Percentiles rank a stretch among this genome's conserved stretches.
Evolutionary conservation across 768 basidiomycete genomes (phyloP).

Genomic region (Termitomyces sp.): DNA sequence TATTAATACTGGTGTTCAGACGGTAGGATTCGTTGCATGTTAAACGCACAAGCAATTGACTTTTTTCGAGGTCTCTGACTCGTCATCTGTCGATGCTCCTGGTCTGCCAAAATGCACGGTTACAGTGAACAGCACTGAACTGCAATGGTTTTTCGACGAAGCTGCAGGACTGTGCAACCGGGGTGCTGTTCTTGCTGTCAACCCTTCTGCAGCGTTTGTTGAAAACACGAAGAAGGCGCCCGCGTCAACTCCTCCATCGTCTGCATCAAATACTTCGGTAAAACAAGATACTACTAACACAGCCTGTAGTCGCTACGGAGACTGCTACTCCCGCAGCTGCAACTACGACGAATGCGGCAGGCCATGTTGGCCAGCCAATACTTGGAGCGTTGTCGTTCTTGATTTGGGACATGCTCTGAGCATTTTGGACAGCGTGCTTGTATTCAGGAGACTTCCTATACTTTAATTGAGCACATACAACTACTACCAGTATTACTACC

Average conservation of each 20-base stretch:
- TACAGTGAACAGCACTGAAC: constrained; percentile 27
- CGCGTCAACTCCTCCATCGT: constrained; percentile 7
- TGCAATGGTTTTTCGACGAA: constrained; percentile 35
- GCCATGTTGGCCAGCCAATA: background rate
- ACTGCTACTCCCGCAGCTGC: constrained; percentile 1
- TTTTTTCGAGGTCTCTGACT: constrained; percentile 21
- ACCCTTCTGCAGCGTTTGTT: constrained; percentile 29
- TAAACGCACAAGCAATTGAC: background rate
- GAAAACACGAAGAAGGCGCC: constrained; percentile 27
- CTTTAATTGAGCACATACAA: background rate
- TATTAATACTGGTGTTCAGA: constrained; percentile 28
- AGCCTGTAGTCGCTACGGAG: constrained; percentile 1
- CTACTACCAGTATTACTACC: background rate
- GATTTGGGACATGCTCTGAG: background rate
- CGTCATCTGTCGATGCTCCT: constrained; percentile 26
- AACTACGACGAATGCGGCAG: constrained; percentile 7
- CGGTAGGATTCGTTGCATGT: constrained; percentile 14
- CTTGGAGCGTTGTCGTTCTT: background rate
- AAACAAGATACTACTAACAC: background rate
- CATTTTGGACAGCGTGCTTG: background rate
- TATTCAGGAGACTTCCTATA: background rate
- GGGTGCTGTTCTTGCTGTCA: constrained; percentile 33
- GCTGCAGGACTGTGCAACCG: constrained; percentile 31
- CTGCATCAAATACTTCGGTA: background rate
- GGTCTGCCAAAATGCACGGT: constrained; percentile 25